A percentile compares a stretch with the other conserved stretches of the same genome.
phyloP scores from a whole-genome alignment of 2,329 filamentous ascomycete species.

The Teratosphaeria pseudoeucalypti region DNA sequence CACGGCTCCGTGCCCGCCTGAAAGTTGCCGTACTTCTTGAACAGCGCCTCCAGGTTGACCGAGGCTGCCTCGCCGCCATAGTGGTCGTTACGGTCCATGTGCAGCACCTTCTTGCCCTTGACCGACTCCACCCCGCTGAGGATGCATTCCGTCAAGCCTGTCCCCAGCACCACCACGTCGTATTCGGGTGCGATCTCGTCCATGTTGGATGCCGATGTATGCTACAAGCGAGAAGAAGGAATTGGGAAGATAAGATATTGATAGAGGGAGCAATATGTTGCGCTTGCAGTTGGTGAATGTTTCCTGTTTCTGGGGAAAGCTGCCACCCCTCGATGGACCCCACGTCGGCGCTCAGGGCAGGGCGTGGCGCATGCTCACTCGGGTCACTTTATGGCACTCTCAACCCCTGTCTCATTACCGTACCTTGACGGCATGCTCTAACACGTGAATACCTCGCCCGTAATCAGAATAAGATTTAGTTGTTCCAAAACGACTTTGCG shows the following conservation, averaged over 20 bases:
- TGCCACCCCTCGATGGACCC: neutral
- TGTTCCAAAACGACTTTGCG: no score
- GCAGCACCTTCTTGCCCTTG: conserved; percentile 97
- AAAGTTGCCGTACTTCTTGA: conserved; percentile 88
- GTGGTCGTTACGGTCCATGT: conserved; percentile 97
- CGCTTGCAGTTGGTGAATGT: neutral
- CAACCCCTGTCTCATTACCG: neutral
- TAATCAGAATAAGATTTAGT: neutral
- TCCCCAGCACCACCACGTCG: conserved; percentile 97
- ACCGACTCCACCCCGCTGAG: conserved; percentile 95
- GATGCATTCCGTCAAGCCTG: conserved; percentile 96
- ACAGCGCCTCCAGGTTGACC: conserved; percentile 92
- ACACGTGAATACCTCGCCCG: neutral
- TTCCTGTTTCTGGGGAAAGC: neutral
- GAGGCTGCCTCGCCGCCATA: conserved; percentile 97
- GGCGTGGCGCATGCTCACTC: neutral
- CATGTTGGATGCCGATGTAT: conserved; percentile 44
- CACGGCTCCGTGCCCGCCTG: conserved; percentile 74
- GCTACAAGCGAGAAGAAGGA: neutral
- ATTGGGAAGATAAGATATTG: no score
- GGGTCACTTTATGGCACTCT: neutral
- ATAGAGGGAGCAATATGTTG: neutral
- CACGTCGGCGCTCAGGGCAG: neutral
- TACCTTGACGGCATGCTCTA: no score
- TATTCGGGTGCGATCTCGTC: conserved; percentile 98